Conservation (phyloP, 2,329 filamentous ascomycete genomes). For the Fusarium liriodendri region DNA sequence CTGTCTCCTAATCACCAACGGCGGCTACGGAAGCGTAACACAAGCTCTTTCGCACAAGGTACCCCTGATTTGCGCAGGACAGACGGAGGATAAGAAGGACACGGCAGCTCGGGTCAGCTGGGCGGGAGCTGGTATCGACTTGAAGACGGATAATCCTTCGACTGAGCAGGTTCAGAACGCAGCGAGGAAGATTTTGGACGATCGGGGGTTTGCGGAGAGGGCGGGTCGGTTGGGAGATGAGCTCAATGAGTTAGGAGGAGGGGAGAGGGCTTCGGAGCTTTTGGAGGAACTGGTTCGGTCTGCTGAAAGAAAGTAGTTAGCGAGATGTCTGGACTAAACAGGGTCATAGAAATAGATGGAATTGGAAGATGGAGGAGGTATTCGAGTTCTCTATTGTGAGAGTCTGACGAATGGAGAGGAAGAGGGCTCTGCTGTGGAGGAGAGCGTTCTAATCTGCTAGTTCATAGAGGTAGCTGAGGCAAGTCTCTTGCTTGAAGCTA, state of each 20-base stretch:
- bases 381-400: neutral
- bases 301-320: neutral
- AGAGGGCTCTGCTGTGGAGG: too few relatives aligned
- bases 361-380: neutral
- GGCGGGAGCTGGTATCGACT: slow-evolving; percentile 49
- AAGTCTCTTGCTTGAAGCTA: neutral
- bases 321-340: neutral
- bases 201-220: slow-evolving; percentile 34
- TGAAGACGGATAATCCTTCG: slow-evolving; percentile 50
- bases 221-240: slow-evolving; percentile 42
- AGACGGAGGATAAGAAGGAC: slow-evolving; percentile 52
- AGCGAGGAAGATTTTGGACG: slow-evolving; percentile 40
- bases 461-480: neutral
- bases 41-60: slow-evolving; percentile 51
- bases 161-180: slow-evolving; percentile 41
- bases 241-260: slow-evolving; percentile 44
- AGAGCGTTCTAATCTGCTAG: neutral
- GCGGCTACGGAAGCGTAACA: slow-evolving; percentile 52
- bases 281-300: slow-evolving; percentile 43
- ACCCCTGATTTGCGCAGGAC: slow-evolving; percentile 51
- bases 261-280: slow-evolving; percentile 39
- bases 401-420: neutral
- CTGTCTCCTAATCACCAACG: slow-evolving; percentile 50
- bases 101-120: slow-evolving; percentile 49
- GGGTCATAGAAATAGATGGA: neutral